Conservation (phyloP, 345 rosid species). For the Syzygium aromaticum region DNA sequence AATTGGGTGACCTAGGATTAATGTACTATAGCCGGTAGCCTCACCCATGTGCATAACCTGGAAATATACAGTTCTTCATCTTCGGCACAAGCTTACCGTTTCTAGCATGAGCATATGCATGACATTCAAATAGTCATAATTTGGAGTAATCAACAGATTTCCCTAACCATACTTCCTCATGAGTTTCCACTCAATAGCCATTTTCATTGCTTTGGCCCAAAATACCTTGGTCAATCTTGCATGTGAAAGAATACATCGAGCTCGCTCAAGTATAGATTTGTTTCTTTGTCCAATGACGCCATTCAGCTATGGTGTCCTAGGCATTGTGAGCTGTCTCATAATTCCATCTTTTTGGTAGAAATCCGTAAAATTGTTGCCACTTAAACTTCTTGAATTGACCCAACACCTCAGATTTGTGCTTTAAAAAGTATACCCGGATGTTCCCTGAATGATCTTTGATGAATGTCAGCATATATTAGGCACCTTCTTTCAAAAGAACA, state of each 20-base stretch:
- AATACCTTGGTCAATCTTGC: neutral
- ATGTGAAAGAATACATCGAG: neutral
- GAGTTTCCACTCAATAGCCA: neutral
- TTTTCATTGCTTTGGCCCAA: neutral
- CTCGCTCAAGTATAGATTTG: neutral
- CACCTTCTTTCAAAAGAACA: neutral
- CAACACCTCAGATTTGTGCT: neutral
- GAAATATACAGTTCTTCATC: neutral
- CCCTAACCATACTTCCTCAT: neutral
- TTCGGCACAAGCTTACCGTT: neutral
- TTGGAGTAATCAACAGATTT: too few relatives aligned
- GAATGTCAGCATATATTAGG: too few relatives aligned
- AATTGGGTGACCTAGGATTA: neutral
- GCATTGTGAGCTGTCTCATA: neutral
- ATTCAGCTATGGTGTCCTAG: neutral
- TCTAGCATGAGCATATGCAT: neutral
- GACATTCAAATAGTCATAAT: neutral
- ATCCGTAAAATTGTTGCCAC: neutral
- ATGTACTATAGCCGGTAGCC: too few relatives aligned
- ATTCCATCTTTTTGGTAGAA: neutral
- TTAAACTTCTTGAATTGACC: too few relatives aligned
- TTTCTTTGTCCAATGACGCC: neutral
- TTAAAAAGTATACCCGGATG: too few relatives aligned
- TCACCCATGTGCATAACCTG: neutral
- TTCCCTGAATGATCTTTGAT: neutral